These are phyloP conservation scores for Aureobasidium subglaciale DNA, from an alignment of 2,329 filamentous ascomycete genomes.

Conservation along the genomic window DNA sequence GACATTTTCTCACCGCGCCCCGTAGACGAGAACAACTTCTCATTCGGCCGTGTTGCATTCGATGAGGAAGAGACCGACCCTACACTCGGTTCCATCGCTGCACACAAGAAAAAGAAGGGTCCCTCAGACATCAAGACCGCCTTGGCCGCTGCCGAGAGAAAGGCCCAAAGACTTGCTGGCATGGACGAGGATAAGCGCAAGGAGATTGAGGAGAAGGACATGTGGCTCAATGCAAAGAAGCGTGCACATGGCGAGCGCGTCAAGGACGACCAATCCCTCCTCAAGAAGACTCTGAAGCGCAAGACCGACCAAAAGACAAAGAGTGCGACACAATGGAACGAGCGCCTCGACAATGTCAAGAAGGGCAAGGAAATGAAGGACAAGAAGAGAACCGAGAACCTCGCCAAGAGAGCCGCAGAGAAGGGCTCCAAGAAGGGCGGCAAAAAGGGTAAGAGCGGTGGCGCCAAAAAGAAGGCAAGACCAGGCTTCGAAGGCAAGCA, in stretches of 20 bases:
- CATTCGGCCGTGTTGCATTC: constrained; percentile 89
- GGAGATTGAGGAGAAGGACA: constrained; percentile 86
- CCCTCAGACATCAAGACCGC: constrained; percentile 79
- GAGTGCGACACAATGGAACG: constrained; percentile 76
- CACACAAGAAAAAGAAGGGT: constrained; percentile 69
- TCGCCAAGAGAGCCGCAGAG: constrained; percentile 69
- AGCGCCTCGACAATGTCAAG: constrained; percentile 38
- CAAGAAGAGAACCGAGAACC: constrained; percentile 43
- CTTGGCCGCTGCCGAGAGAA: constrained; percentile 77
- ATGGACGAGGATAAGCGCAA: constrained; percentile 75
- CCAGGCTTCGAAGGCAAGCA: constrained; percentile 54
- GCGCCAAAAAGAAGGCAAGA: constrained; percentile 48
- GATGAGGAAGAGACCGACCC: constrained; percentile 77
- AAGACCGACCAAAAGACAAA: constrained; percentile 87
- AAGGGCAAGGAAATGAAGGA: constrained; percentile 43
- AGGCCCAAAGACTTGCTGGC: constrained; percentile 68
- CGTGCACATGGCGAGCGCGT: constrained; percentile 84
- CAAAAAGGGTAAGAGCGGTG: constrained; percentile 53
- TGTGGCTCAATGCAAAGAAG: constrained; percentile 86
- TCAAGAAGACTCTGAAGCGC: constrained; percentile 93
- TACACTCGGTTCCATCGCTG: constrained; percentile 51
- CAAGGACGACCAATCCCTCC: constrained; percentile 72
- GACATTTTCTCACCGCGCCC: constrained; percentile 41
- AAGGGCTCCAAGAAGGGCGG: constrained; percentile 71
- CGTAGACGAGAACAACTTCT: constrained; percentile 58